Base-by-base conservation (phyloP, 2,329 filamentous ascomycete species). In the Colletotrichum sp. region DNA sequence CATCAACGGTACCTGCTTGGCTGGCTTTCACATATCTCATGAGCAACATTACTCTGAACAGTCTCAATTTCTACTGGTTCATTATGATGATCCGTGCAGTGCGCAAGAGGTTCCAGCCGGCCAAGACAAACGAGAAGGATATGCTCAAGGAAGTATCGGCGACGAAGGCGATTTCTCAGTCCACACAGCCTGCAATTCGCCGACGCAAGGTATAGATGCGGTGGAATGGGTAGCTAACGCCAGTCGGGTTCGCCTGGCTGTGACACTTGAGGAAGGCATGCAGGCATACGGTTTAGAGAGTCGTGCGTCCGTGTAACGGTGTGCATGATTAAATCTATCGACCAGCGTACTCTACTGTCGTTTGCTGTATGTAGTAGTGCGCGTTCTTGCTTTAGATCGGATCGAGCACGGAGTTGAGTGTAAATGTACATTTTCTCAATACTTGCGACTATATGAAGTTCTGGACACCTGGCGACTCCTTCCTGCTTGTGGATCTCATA, bases 51-150 rank as follows among this genome's bases (percentile, higher is more conserved):
- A 90, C 91, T 0, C 89, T 98, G 30, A 96, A 96, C 81, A 88
- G 90, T 15, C 86, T 98, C 68, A 98, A 98, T 85, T 92, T 95
- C 81, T 95, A 93, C 85, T 98, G 95, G 95, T 97, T 96, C 83
- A 89, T 92, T 81, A 95, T 95, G 90, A 98, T 98, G 95, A 92
- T 98, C 77, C 89, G 92, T 75, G 94, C 95, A 10, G 92, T 97
- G 15, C 89, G 92, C 75, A 96, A 95, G 87, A 90, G 95, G 30
- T 97, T 97, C 81, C 78, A 71, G 68, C 77, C 65, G 36, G 76
- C 78, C 67, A 84, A 75, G 67, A 30, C 32, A 34, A 59, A 34
- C 26, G 75, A 72, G 6, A 73, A 52, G 57, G 34, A 18, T 15
- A 34, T 30, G 13, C 26, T 26, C 8, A 62, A 26, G 15, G 79